These are phyloP conservation scores for Gremmenia infestans DNA, from an alignment of 2,329 filamentous ascomycete species.

Conservation along the genomic window DNA sequence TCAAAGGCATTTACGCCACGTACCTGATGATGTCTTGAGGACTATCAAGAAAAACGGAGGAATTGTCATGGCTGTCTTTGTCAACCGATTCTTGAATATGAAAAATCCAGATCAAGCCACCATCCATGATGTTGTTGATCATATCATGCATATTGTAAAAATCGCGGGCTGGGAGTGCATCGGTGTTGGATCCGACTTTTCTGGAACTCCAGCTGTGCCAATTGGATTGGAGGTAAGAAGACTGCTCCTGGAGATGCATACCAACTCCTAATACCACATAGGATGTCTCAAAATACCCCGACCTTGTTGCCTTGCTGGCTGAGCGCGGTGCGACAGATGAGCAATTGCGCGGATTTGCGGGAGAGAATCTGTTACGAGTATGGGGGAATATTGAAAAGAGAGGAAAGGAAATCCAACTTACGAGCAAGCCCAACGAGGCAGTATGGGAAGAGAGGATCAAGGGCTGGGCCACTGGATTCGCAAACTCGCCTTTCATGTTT, in stretches of 20 bases:
- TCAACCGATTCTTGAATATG: constrained; percentile 17
- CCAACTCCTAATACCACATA: constrained; percentile 37
- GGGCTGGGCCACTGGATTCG: constrained; percentile 1
- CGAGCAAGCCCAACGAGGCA: neutral
- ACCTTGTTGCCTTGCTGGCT: constrained; percentile 45
- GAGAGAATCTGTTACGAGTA: constrained; percentile 57
- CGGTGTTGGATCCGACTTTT: constrained; percentile 44
- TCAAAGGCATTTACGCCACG: constrained; percentile 60
- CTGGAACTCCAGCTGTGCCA: neutral
- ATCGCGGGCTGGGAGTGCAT: constrained; percentile 61
- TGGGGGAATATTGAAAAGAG: constrained; percentile 2
- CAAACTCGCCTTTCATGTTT: constrained; percentile 5
- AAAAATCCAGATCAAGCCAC: constrained; percentile 50
- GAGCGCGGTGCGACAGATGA: constrained; percentile 51
- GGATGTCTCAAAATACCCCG: constrained; percentile 58
- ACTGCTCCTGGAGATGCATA: neutral
- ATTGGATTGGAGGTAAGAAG: neutral
- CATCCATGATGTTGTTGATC: constrained; percentile 54
- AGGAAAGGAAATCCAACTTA: neutral
- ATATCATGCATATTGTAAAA: constrained; percentile 58
- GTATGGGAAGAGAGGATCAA: constrained; percentile 1
- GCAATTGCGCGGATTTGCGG: constrained; percentile 52
- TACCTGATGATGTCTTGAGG: constrained; percentile 58
- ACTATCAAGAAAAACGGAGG: constrained; percentile 51
- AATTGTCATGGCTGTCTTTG: constrained; percentile 48